Evolutionary conservation across 768 basidiomycete genomes (phyloP).

Genomic region (Hydnum rufescens): DNA sequence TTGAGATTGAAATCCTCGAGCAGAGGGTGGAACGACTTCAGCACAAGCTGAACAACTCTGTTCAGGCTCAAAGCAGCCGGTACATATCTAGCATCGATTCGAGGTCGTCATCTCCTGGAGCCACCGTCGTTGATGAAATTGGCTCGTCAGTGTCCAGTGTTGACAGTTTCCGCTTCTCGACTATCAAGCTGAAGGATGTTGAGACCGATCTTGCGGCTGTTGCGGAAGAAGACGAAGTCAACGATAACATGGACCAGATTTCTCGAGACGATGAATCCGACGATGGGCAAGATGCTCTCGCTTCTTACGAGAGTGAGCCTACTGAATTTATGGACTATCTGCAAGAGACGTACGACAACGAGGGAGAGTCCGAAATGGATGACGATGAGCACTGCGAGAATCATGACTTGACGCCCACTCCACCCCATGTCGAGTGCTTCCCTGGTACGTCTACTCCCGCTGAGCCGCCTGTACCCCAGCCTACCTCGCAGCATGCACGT

Average conservation of each 20-base stretch:
- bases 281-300: neutral
- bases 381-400: neutral
- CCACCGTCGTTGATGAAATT: neutral
- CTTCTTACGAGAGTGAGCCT: neutral
- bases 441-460: neutral
- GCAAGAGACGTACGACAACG: neutral
- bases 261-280: neutral
- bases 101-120: neutral
- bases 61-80: neutral
- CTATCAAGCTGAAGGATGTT: neutral
- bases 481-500: neutral
- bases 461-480: neutral
- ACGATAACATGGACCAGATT: neutral
- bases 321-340: neutral
- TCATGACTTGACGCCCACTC: neutral
- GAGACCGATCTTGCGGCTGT: constrained; percentile 9
- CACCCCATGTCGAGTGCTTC: too few species aligned
- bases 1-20: constrained; percentile 10
- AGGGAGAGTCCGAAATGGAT: neutral
- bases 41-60: neutral
- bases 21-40: constrained; percentile 6
- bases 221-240: constrained; percentile 7
- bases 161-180: neutral
- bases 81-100: neutral
- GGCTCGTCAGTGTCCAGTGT: neutral